Conservation (phyloP, 2,329 filamentous ascomycete genomes). For the Fusarium sp. region DNA sequence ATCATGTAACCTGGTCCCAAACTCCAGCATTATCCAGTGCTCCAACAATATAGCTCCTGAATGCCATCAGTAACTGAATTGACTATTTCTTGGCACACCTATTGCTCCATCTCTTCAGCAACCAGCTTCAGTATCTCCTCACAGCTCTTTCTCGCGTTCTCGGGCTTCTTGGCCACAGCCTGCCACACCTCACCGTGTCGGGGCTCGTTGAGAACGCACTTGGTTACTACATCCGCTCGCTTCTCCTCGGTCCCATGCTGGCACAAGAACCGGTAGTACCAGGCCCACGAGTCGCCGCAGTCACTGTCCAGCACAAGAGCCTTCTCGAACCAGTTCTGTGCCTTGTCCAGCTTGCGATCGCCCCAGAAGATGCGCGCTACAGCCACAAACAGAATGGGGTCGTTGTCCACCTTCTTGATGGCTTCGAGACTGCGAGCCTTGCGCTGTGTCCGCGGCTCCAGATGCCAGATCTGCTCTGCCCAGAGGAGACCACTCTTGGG, state of each 20-base stretch:
- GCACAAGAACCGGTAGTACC: conserved; percentile 93
- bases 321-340: conserved; percentile 97
- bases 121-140: conserved; percentile 89
- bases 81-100: not conserved
- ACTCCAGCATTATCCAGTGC: conserved; percentile 22
- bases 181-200: conserved; percentile 95
- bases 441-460: conserved; percentile 90
- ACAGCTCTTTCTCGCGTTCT: conserved; percentile 76
- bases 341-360: conserved; percentile 91
- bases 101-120: conserved; percentile 59
- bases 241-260: conserved; percentile 97
- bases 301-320: conserved; percentile 89
- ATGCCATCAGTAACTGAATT: conserved; percentile 1
- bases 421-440: conserved; percentile 92
- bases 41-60: conserved; percentile 5
- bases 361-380: conserved; percentile 97
- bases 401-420: conserved; percentile 96
- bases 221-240: conserved; percentile 81
- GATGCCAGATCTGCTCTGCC: conserved; percentile 94
- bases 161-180: conserved; percentile 83
- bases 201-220: conserved; percentile 86
- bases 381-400: conserved; percentile 87
- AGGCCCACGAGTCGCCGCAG: conserved; percentile 93
- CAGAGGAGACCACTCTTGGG: conserved; percentile 89
- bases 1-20: conserved; percentile 16